Evolutionary conservation across 2,329 filamentous ascomycete genomes (phyloP).

Genomic region (Phaeomoniella chlamydospora): DNA sequence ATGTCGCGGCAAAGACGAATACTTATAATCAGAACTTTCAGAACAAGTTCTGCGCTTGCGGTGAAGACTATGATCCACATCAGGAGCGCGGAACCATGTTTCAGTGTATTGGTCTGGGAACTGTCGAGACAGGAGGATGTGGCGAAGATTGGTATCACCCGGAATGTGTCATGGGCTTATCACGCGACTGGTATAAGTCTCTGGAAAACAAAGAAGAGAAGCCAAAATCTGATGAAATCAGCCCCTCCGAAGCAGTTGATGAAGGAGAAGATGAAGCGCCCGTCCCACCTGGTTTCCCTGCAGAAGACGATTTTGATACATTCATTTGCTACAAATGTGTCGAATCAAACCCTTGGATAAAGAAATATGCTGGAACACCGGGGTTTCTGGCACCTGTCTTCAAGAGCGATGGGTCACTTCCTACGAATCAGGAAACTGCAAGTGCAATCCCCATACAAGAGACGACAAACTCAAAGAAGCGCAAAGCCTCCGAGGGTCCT

Average conservation of each 20-base stretch:
- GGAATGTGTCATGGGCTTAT: conserved; percentile 73
- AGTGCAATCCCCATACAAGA: not conserved
- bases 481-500: conserved; percentile 23
- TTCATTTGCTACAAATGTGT: conserved; percentile 93
- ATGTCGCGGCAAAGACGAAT: conserved; percentile 59
- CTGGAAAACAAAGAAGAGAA: conserved; percentile 21
- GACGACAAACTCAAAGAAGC: conserved; percentile 17
- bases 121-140: conserved; percentile 68
- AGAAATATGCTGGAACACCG: conserved; percentile 62
- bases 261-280: conserved; percentile 36
- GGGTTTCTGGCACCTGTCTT: conserved; percentile 70
- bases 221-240: conserved; percentile 16
- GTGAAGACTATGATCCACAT: conserved; percentile 73
- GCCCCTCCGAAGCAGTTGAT: conserved; percentile 4
- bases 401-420: conserved; percentile 16
- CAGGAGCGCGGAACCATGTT: conserved; percentile 96
- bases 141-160: conserved; percentile 98
- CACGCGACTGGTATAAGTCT: conserved; percentile 55
- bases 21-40: conserved; percentile 92
- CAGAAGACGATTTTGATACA: conserved; percentile 76
- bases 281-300: conserved; percentile 71
- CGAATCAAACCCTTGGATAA: conserved; percentile 80
- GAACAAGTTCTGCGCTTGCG: conserved; percentile 84
- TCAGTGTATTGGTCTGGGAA: conserved; percentile 79
- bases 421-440: conserved; percentile 1